Conservation (phyloP, 1,139 yeast species). For the Blastobotrys petasosporus region DNA sequence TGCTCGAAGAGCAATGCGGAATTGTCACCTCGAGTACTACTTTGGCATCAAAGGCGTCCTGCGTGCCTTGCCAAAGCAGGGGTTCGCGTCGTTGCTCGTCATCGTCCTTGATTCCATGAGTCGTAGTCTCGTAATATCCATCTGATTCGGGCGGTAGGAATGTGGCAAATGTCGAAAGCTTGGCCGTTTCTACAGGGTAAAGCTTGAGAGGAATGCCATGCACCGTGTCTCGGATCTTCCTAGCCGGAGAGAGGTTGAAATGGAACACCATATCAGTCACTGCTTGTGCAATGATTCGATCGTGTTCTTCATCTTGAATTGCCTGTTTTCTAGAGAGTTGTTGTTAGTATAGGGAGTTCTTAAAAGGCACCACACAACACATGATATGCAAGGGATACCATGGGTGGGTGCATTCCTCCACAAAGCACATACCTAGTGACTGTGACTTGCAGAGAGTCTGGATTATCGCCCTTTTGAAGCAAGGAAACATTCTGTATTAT, state of each 20-base stretch:
- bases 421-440: conserved; percentile 4
- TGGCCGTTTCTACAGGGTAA: conserved; percentile 15
- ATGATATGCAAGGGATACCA: too few relatives aligned
- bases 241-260: conserved; percentile 18
- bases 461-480: conserved; percentile 5
- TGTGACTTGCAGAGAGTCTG: conserved; percentile 5
- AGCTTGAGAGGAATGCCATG: conserved; percentile 22
- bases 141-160: conserved; percentile 17
- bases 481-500: conserved; percentile 7
- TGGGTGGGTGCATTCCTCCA: conserved; percentile 5
- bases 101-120: conserved; percentile 14
- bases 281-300: conserved; percentile 14
- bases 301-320: conserved; percentile 8
- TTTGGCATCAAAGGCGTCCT: conserved; percentile 12
- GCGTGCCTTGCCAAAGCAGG: conserved; percentile 17
- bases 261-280: conserved; percentile 18
- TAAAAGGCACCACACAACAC: too few relatives aligned
- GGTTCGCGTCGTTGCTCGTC: conserved; percentile 19
- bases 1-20: too few relatives aligned
- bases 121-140: conserved; percentile 12
- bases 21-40: conserved; percentile 15
- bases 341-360: background rate
- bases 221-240: conserved; percentile 14
- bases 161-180: conserved; percentile 20
- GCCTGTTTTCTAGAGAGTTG: conserved; percentile 10